Evolutionary conservation across 139 green algal genomes (phyloP), one percentile per base, ranked within the genome.

Genomic region (Volvox africanus): DNA sequence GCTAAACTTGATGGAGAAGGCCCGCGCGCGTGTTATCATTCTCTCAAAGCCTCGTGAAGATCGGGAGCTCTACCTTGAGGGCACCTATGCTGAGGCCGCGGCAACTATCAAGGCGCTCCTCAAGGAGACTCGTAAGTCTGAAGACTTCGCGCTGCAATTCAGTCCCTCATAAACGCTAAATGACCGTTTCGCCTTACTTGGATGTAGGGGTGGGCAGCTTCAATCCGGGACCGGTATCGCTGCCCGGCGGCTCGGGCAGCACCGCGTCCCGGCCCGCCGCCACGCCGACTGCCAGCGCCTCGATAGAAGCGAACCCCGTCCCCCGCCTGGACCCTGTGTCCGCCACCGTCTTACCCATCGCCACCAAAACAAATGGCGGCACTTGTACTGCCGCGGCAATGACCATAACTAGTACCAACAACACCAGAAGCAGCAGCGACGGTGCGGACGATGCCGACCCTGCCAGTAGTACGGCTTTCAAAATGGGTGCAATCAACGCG

Each of bases 31-130:
- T 16, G 37, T 84, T 5, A 65, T 84, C 37, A 84, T 84, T 26
- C 78, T 84, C 37, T 68, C 78, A 22, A 84, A 67, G 78, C 78
- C 78, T 12, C 78, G 37, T 21, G 37, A 84, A 18, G 78, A 68
- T 20, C 78, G 78, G 6, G 36, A 65, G 0, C 17, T 84, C 11
- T 84, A 84, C 78, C 16, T 84, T 26, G 37, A 68, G 36, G 78
- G 78, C 1, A 84, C 78, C 36, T 65, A 33, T 26, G 35, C 36
- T 0, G 37, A 67, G 37, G 78, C 78, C 78, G 78, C 32, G 78
- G 37, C 78, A 37, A 67, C 37, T 18, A 84, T 84, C 36, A 67
- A 32, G 32, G 37, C 37, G 37, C 78, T 84, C 18, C 36, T 68
- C 19, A 32, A 19, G 36, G 78, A 67, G 14, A 67, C 78, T 21